phyloP scores from a whole-genome alignment of 176 grass and related monocot genomes.

The Musa itinerans region DNA sequence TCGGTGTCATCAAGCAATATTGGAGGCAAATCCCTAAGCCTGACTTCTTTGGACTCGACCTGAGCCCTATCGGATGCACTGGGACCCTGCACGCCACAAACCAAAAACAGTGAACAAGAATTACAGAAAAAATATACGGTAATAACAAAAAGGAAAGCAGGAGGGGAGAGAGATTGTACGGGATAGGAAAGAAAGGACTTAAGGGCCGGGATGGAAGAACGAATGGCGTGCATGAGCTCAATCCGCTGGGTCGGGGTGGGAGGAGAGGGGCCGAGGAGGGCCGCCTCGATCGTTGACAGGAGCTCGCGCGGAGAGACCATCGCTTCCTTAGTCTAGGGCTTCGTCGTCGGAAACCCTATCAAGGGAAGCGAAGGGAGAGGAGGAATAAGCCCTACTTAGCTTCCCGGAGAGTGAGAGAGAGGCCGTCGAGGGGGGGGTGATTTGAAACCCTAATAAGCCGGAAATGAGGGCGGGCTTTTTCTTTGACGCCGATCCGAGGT shows the following conservation, averaged over 20 bases:
- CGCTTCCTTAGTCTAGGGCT: not conserved
- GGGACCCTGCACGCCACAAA: slow-evolving; percentile 45
- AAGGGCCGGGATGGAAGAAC: slow-evolving; percentile 49
- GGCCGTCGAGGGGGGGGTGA: not conserved
- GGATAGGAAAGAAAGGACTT: slow-evolving; percentile 61
- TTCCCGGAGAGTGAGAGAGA: too few relatives aligned
- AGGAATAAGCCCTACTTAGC: too few relatives aligned
- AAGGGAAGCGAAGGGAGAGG: not conserved
- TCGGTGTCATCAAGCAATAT: slow-evolving; percentile 82
- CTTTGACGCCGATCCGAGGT: not conserved
- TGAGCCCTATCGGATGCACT: slow-evolving; percentile 78
- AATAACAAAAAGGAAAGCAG: not conserved
- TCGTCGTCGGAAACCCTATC: not conserved
- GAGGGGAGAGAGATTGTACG: slow-evolving; percentile 20
- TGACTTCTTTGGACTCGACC: slow-evolving; percentile 68
- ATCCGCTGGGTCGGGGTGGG: slow-evolving; percentile 72
- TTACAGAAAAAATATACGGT: not conserved
- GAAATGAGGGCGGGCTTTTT: slow-evolving; percentile 2
- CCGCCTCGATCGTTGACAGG: slow-evolving; percentile 57
- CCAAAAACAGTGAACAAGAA: not conserved
- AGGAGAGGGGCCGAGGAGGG: slow-evolving; percentile 52
- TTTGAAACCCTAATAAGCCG: not conserved
- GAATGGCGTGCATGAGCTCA: slow-evolving; percentile 77
- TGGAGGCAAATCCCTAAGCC: slow-evolving; percentile 49
- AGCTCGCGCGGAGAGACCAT: slow-evolving; percentile 53